Percentiles rank a stretch among this genome's conserved stretches.
These are phyloP conservation scores for Fusarium lyarnte DNA, from an alignment of 2,329 filamentous ascomycete genomes.

Conservation along the genomic window DNA sequence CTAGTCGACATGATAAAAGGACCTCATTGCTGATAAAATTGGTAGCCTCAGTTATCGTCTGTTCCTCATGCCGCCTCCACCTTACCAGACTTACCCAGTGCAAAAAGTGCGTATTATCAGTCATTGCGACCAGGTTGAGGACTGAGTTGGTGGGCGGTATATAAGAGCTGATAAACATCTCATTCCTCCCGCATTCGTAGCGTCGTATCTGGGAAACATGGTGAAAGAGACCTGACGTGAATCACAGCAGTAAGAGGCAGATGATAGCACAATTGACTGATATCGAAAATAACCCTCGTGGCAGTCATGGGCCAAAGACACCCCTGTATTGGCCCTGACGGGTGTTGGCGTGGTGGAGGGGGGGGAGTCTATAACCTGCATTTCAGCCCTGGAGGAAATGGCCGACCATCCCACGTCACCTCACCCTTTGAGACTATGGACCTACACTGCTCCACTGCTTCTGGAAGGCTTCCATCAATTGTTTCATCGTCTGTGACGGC, in stretches of 20 bases:
- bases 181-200: conserved; percentile 19
- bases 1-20: conserved; percentile 25
- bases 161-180: not conserved
- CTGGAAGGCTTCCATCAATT: conserved; percentile 44
- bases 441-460: conserved; percentile 38
- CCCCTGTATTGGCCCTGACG: conserved; percentile 33
- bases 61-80: conserved; percentile 27
- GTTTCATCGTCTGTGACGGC: conserved; percentile 40
- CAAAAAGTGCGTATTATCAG: conserved; percentile 2
- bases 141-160: not conserved
- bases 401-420: conserved; percentile 25
- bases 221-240: conserved; percentile 28
- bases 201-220: conserved; percentile 28
- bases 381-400: conserved; percentile 35
- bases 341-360: conserved; percentile 17
- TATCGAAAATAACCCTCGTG: conserved; percentile 38
- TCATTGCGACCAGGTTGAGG: not conserved
- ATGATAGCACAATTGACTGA: conserved; percentile 19
- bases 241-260: conserved; percentile 43
- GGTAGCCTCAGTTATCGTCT: conserved; percentile 20
- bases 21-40: conserved; percentile 34
- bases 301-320: conserved; percentile 43
- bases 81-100: conserved; percentile 37
- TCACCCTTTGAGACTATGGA: not conserved
- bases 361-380: conserved; percentile 15